Evolutionary conservation across 2,329 filamentous ascomycete species (phyloP), one percentile per base, ranked within the genome.

Genomic region (Daldinia sp.): DNA sequence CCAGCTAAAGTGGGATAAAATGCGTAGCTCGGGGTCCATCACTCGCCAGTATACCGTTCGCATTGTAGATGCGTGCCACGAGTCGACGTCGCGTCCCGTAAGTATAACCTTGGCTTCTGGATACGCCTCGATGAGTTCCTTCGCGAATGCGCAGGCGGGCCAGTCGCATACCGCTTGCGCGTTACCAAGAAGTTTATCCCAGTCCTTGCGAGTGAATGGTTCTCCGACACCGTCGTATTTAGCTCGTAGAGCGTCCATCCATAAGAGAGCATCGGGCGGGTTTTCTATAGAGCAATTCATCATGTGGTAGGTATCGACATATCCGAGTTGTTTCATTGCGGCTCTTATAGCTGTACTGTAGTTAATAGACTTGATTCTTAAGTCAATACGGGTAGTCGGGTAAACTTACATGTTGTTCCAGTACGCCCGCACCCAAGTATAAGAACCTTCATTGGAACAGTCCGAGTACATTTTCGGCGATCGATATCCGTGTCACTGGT

Each of bases 41-140:
- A 85, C 88, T 59, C 89, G 87, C 89, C 89, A 90, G 82, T 87
- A 87, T 35, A 91, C 88, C 5, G 89, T 92, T 79, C 88, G 89
- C 85, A 90, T 87, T 20, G 88, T 89, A 50, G 88, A 89, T 13
- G 81, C 81, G 75, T 84, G 80, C 83, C 90, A 92, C 44, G 87
- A 86, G 77, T 92, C 84, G 41, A 91, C 87, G 64, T 91, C 88
- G 51, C 90, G 86, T 64, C 86, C 89, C 13, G 89, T 90, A 69
- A 93, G 82, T 55, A 93, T 85, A 60, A 92, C 87, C 79, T 92
- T 92, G 65, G 90, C 90, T 62, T 92, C 88, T 1, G 90, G 90
- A 76, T 92, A 93, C 15, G 89, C 88, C 75, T 90, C 87, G 69
- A 92, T 90, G 68, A 93, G 83, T 78, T 92, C 90, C 78, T 89